Conservation (phyloP, 2,329 filamentous ascomycete genomes). For the Neocatenulostroma microsporum region DNA sequence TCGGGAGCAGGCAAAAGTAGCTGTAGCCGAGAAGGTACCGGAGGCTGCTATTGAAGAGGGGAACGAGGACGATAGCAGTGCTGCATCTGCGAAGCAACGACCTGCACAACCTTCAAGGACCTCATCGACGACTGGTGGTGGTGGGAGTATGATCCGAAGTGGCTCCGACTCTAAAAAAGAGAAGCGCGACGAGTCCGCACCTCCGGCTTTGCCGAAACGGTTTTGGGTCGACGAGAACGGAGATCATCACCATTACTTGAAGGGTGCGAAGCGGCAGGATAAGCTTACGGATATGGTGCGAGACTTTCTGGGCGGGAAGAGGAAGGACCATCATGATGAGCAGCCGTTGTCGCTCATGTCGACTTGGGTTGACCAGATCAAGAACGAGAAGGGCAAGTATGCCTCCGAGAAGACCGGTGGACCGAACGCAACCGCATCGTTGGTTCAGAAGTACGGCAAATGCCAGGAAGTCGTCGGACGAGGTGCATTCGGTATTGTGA, state of each 20-base stretch:
- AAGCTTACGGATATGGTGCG: slow-evolving; percentile 90
- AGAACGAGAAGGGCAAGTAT: slow-evolving; percentile 71
- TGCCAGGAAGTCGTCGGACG: slow-evolving; percentile 95
- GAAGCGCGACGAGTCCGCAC: slow-evolving; percentile 20
- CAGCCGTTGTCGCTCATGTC: slow-evolving; percentile 88
- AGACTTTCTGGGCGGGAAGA: slow-evolving; percentile 70
- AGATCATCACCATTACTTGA: slow-evolving; percentile 79
- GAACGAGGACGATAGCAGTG: slow-evolving; percentile 5
- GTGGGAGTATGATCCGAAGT: slow-evolving; percentile 14
- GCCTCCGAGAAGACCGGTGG: slow-evolving; percentile 69
- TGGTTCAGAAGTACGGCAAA: slow-evolving; percentile 96
- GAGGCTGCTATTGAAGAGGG: slow-evolving; percentile 22
- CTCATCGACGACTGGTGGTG: slow-evolving; percentile 22
- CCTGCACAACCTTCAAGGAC: slow-evolving; percentile 23
- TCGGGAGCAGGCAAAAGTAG: slow-evolving; percentile 14
- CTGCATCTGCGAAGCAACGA: slow-evolving; percentile 14
- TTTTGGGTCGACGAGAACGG: slow-evolving; percentile 58
- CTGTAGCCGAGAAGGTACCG: slow-evolving; percentile 22
- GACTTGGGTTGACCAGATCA: slow-evolving; percentile 89
- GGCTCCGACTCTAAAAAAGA: slow-evolving; percentile 27
- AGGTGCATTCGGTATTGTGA: slow-evolving; percentile 92
- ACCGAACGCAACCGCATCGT: slow-evolving; percentile 63
- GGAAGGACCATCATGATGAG: slow-evolving; percentile 63
- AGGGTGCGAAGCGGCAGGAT: slow-evolving; percentile 84
- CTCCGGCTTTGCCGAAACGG: slow-evolving; percentile 28